Evolutionary conservation across 23 red algal species (phyloP), one percentile per base, ranked within the genome.

Genomic region (Gracilaria domingensis): DNA sequence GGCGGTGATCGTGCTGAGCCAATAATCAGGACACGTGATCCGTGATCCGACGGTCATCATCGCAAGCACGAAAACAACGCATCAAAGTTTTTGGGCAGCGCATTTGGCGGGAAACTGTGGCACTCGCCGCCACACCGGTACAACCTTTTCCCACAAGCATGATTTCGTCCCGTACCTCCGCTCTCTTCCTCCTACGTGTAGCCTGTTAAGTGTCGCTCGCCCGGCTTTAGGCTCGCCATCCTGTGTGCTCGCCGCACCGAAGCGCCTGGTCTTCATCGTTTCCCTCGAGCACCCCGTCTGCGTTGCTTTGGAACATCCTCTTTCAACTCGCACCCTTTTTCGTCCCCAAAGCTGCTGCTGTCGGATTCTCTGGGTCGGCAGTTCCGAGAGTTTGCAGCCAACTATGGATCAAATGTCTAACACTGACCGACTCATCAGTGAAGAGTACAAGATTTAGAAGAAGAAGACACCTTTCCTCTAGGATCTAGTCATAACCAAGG

Each of bases 391-490:
- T 20, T 8, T 69, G 64, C 64, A 6, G 20, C 32, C 40, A 26
- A 51, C 24, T 42, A 77, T 77, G 72, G 72, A 77, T 45, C 72
- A 49, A 77, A 77, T 77, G 72, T 49, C 72, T 33, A 50, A 62
- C 55, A 7, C 33, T n/a, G 92, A 94, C 37, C 92, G 82, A 12
- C 84, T 97, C 23, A 94, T 97, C 81, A 93, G 94, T 67, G 97
- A 99, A 72, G 97, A 99, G 67, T 99, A 99, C 86, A 96, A 96
- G 80, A 96, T 99, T 70, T 99, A 94, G 97, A 95, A 96, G 79
- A 99, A 99, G 91, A 99, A 99, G 62, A 99, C 97, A 29, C 97
- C 97, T n/a, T 99, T 99, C 70, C 81, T 99, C 26, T 99, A 99
- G 64, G 94, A 96, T 69, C 66, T 99, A 26, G 91, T 96, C n/a